A percentile compares a stretch with the other conserved stretches of the same genome.
Conservation (phyloP, 225 moss, liverwort and hornwort genomes). For the Neckera pumila region DNA sequence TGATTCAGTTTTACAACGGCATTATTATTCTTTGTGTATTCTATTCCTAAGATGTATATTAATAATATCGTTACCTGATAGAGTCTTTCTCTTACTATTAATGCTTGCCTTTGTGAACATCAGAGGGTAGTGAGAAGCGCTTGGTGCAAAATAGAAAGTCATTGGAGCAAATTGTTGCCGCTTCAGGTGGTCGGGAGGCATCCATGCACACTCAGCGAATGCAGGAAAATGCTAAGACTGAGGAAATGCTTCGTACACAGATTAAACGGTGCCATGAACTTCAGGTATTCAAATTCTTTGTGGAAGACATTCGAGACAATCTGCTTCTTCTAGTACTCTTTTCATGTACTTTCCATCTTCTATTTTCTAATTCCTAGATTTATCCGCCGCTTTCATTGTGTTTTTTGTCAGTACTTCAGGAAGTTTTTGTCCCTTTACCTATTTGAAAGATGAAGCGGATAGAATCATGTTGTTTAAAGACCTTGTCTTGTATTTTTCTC, state of each 20-base stretch:
- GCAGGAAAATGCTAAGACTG: constrained; percentile 61
- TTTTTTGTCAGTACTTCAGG: not conserved
- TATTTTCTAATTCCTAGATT: not conserved
- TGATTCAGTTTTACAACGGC: not conserved
- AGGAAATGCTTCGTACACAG: constrained; percentile 62
- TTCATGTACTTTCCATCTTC: not conserved
- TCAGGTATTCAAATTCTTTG: constrained; percentile 45
- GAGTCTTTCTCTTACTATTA: not conserved
- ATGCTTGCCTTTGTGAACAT: constrained; percentile 9
- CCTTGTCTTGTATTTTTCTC: not conserved
- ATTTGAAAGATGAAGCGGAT: not conserved
- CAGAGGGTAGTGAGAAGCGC: constrained; percentile 61
- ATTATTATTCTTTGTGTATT: not conserved
- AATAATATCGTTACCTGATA: not conserved
- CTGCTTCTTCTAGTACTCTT: not conserved
- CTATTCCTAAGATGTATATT: not conserved
- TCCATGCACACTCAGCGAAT: constrained; percentile 65
- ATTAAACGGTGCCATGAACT: constrained; percentile 69
- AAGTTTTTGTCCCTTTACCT: not conserved
- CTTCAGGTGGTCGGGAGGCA: constrained; percentile 70
- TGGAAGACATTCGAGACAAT: not conserved
- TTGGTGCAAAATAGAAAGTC: constrained; percentile 43
- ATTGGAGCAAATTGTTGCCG: constrained; percentile 69
- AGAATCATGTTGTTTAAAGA: not conserved
- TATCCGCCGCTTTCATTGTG: not conserved